A percentile compares a stretch with the other conserved stretches of the same genome.
Evolutionary conservation across 768 basidiomycete species (phyloP).

Genomic region (Leucocoprinus sp.): DNA sequence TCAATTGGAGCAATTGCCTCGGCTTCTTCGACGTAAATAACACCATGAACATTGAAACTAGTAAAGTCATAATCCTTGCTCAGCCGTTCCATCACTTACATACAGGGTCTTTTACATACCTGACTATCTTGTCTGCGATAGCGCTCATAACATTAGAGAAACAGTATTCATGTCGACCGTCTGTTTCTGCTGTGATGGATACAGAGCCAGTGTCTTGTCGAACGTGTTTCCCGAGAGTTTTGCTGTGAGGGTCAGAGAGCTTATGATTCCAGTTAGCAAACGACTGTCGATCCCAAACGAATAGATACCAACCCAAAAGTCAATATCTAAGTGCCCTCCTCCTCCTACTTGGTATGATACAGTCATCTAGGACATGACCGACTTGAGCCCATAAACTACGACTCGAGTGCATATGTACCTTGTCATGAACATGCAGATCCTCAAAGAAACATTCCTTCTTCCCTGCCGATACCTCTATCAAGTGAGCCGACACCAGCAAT

Average conservation of each 20-base stretch:
- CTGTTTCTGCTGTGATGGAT: conserved; percentile 77
- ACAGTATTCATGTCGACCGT: conserved; percentile 91
- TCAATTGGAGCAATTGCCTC: conserved; percentile 93
- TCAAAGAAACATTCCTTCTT: conserved; percentile 96
- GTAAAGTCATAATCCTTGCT: neutral
- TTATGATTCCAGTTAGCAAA: conserved; percentile 24
- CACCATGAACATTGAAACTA: conserved; percentile 97
- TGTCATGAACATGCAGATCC: conserved; percentile 86
- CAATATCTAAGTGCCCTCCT: conserved; percentile 94
- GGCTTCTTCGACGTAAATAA: conserved; percentile 89
- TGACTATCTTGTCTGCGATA: conserved; percentile 91
- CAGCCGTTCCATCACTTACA: neutral
- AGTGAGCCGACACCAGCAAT: conserved; percentile 47
- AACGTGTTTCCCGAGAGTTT: conserved; percentile 67
- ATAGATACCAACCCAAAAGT: conserved; percentile 72
- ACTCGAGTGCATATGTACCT: conserved; percentile 36
- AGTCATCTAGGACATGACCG: conserved; percentile 66
- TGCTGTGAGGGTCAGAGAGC: conserved; percentile 72
- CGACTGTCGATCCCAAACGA: neutral
- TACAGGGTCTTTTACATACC: conserved; percentile 38
- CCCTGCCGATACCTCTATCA: conserved; percentile 67
- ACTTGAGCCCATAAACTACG: conserved; percentile 1
- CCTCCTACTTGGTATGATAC: conserved; percentile 98
- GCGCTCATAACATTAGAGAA: conserved; percentile 99
- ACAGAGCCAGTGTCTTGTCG: conserved; percentile 85